A percentile compares a stretch with the other conserved stretches of the same genome.
Conservation (phyloP, 768 basidiomycete genomes). For the Tulasnella sp. region DNA sequence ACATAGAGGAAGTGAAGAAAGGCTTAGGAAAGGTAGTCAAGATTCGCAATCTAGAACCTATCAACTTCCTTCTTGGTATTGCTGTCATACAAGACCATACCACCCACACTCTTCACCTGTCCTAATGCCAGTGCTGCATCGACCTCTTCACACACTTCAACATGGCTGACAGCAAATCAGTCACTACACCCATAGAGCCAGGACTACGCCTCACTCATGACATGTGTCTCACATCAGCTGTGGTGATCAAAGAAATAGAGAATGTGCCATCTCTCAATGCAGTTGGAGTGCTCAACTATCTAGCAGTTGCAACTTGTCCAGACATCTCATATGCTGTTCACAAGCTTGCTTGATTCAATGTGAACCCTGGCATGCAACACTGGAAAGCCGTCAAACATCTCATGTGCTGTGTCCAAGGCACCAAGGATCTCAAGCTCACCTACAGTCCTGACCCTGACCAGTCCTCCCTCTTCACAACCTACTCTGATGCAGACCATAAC, state of each 20-base stretch:
- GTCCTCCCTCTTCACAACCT: conserved; percentile 16
- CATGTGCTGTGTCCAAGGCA: not conserved
- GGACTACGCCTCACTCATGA: conserved; percentile 21
- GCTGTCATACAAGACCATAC: conserved; percentile 17
- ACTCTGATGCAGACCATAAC: conserved; percentile 23
- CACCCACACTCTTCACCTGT: conserved; percentile 9
- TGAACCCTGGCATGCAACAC: conserved; percentile 12
- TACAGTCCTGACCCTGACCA: not conserved
- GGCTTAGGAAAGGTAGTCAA: conserved; percentile 23
- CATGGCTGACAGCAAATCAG: conserved; percentile 14
- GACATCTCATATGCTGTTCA: conserved; percentile 14
- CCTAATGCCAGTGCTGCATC: conserved; percentile 18
- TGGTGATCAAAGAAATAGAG: conserved; percentile 21
- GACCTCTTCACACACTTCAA: conserved; percentile 17
- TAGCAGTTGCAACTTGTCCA: not conserved
- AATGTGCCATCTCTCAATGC: not conserved
- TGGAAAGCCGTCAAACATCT: conserved; percentile 13
- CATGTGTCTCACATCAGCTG: conserved; percentile 23
- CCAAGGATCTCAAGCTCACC: conserved; percentile 3
- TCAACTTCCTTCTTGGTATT: conserved; percentile 19
- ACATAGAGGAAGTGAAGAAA: conserved; percentile 18
- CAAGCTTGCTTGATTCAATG: conserved; percentile 10
- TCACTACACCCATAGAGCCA: conserved; percentile 20
- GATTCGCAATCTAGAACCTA: conserved; percentile 16
- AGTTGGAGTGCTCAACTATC: too few species aligned